Evolutionary conservation across 768 basidiomycete species (phyloP).

Genomic region (Tulasnella sp.): DNA sequence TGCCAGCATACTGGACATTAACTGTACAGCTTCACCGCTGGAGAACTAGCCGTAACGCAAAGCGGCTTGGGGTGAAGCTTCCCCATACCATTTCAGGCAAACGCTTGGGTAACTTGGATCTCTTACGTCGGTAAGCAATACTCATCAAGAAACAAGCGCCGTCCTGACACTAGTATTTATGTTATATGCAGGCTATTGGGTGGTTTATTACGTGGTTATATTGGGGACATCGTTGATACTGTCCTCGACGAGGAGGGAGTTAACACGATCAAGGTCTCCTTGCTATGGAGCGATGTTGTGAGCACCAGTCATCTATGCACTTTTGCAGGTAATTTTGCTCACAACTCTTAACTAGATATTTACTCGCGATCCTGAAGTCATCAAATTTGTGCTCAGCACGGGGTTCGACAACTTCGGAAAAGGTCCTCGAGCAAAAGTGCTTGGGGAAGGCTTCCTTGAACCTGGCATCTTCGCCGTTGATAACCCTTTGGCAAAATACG

Average conservation of each 20-base stretch:
- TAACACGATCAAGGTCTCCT: not conserved
- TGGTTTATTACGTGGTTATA: constrained; percentile 5
- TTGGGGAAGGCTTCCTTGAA: constrained; percentile 23
- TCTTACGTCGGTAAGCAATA: not conserved
- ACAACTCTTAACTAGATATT: constrained; percentile 1
- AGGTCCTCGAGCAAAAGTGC: constrained; percentile 19
- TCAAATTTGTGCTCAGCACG: constrained; percentile 15
- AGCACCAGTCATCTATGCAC: not conserved
- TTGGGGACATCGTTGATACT: constrained; percentile 6
- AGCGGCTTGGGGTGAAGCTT: constrained; percentile 3
- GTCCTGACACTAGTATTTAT: not conserved
- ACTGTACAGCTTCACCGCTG: not conserved
- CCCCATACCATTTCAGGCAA: constrained; percentile 5
- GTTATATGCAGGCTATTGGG: not conserved
- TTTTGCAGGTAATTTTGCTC: not conserved
- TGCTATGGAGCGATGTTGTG: not conserved
- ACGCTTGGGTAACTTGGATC: constrained; percentile 6
- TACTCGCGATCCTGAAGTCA: constrained; percentile 13
- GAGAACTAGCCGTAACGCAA: not conserved
- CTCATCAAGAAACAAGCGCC: not conserved
- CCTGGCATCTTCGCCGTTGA: constrained; percentile 27
- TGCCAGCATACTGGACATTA: constrained; percentile 2
- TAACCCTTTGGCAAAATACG: constrained; percentile 23
- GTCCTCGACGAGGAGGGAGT: constrained; percentile 10
- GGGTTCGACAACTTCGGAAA: constrained; percentile 14